Percentiles rank a stretch among this genome's conserved stretches.
These are phyloP conservation scores for Yamadazyma atmosphaerica DNA, from an alignment of 1,139 yeast species.

Conservation along the genomic window DNA sequence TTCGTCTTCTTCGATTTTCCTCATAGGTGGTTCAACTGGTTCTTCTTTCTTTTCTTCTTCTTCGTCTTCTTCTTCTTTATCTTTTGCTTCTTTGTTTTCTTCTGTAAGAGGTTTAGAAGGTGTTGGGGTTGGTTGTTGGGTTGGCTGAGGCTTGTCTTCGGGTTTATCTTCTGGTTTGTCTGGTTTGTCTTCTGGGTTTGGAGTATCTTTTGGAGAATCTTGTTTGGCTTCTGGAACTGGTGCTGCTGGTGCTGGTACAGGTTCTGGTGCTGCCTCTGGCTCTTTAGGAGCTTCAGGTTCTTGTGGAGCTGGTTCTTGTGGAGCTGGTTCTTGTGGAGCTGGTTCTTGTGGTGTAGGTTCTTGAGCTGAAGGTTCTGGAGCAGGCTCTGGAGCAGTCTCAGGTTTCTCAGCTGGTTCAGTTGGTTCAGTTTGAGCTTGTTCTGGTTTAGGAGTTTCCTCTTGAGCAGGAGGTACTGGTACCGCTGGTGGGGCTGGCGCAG, in stretches of 20 bases:
- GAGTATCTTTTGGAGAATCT: background rate
- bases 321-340: constrained; percentile 7
- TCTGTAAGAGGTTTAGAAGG: constrained; percentile 3
- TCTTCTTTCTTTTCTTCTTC: constrained; percentile 26
- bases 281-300: constrained; percentile 8
- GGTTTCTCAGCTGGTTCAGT: constrained; percentile 5
- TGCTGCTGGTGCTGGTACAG: constrained; percentile 4
- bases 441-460: too few species aligned
- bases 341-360: constrained; percentile 3
- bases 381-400: constrained; percentile 7
- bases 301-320: constrained; percentile 5
- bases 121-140: constrained; percentile 5
- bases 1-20: constrained; percentile 81
- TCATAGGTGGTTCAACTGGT: constrained; percentile 63
- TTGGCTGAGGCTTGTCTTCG: too few species aligned
- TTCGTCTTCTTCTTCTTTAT: constrained; percentile 26
- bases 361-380: constrained; percentile 8
- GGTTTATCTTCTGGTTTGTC: background rate
- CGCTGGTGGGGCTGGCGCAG: constrained; percentile 1
- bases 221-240: constrained; percentile 7
- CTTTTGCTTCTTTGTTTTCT: constrained; percentile 10
- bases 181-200: background rate
- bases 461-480: constrained; percentile 7
- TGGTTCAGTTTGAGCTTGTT: constrained; percentile 7
- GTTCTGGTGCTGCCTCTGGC: constrained; percentile 1